A percentile compares a stretch with the other conserved stretches of the same genome.
These are phyloP conservation scores for Aquilaria sinensis DNA, from an alignment of 345 rosid species.

Conservation along the genomic window DNA sequence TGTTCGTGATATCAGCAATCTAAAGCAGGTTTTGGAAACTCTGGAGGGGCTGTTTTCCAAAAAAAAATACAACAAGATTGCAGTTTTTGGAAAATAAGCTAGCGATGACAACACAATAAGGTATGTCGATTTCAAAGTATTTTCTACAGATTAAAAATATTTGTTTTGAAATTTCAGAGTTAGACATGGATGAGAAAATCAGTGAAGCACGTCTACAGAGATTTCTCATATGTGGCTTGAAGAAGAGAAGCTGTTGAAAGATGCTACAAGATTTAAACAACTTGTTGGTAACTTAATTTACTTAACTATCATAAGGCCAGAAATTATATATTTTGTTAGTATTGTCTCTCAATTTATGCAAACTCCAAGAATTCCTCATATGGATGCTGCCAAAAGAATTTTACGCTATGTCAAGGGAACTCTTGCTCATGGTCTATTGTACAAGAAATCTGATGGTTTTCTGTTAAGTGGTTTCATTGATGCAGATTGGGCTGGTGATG, in stretches of 20 bases:
- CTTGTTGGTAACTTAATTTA: conserved; percentile 7
- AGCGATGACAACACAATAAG: not conserved
- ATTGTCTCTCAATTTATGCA: too few species aligned
- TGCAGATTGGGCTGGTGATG: not conserved
- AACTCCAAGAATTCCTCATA: too few species aligned
- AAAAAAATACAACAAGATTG: not conserved
- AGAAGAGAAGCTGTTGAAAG: not conserved
- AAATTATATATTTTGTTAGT: too few species aligned
- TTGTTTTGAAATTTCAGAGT: conserved; percentile 1
- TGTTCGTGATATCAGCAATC: not conserved
- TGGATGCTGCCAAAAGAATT: not conserved
- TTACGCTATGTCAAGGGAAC: conserved; percentile 6
- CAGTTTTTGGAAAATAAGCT: conserved; percentile 5
- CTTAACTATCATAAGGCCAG: too few species aligned
- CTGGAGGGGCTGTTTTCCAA: not conserved
- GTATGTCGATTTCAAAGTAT: conserved; percentile 10
- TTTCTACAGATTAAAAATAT: not conserved
- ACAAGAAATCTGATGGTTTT: not conserved
- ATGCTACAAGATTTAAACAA: not conserved
- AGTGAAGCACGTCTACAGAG: not conserved
- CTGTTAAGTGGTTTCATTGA: conserved; percentile 1
- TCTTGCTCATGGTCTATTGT: not conserved
- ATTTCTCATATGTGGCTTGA: not conserved
- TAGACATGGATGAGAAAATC: not conserved
- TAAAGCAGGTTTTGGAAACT: too few species aligned